Percentiles rank a stretch among this genome's conserved stretches.
phyloP scores from a whole-genome alignment of 306 rosid genomes.

The Lathyrus tuberosus region DNA sequence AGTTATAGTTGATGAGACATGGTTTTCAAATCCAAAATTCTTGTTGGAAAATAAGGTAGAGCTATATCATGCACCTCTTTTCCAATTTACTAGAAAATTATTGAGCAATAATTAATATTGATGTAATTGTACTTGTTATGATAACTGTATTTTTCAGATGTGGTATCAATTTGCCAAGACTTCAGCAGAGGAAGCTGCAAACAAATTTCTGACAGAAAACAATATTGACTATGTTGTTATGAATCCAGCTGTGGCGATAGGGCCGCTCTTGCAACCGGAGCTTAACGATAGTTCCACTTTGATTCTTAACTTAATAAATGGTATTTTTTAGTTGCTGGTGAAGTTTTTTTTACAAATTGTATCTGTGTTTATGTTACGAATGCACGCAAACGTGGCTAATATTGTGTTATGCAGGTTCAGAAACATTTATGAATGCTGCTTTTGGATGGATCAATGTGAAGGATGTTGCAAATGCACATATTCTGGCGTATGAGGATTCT shows the following conservation, averaged over 20 bases:
- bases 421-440: slow-evolving; percentile 51
- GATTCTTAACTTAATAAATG: slow-evolving; percentile 58
- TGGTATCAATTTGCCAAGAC: slow-evolving; percentile 37
- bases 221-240: slow-evolving; percentile 33
- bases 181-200: slow-evolving; percentile 29
- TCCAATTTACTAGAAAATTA: neutral
- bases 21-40: slow-evolving; percentile 44
- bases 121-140: too few species aligned
- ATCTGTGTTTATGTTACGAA: neutral
- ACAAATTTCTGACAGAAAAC: slow-evolving; percentile 9
- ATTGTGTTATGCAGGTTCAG: slow-evolving; percentile 46
- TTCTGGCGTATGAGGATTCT: slow-evolving; percentile 68
- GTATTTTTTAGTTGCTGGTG: slow-evolving; percentile 37
- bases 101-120: too few species aligned
- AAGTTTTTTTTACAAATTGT: neutral
- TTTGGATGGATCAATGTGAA: slow-evolving; percentile 74
- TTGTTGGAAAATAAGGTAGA: slow-evolving; percentile 24
- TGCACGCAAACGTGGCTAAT: too few species aligned
- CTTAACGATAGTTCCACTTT: slow-evolving; percentile 61
- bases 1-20: slow-evolving; percentile 44
- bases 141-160: slow-evolving; percentile 18
- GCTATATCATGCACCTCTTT: neutral
- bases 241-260: slow-evolving; percentile 6
- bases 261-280: slow-evolving; percentile 37
- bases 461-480: slow-evolving; percentile 75